Evolutionary conservation across 768 basidiomycete species (phyloP), one percentile per base, ranked within the genome.

Genomic region (Termitomyces sp.): DNA sequence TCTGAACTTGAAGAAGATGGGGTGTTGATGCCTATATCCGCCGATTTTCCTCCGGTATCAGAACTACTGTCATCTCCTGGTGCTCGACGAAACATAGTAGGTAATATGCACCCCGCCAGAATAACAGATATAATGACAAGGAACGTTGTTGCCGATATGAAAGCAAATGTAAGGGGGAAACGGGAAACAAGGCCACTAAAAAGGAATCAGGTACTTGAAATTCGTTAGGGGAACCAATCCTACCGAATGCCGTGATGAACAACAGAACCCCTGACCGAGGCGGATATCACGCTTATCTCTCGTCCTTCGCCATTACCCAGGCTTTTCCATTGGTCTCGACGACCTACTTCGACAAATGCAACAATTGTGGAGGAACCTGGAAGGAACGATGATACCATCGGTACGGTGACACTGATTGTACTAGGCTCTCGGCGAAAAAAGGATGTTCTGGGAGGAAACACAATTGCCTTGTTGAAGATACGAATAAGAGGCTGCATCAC

Each of bases 311-410:
- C 91, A 14, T 68, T 72, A 6, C 89, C 89, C 21, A 93, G 47
- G 28, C 72, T 79, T 67, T 70, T 84, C 91, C 91, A 94, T 32
- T 73, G 73, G 66, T 94, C 91, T 12, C 70, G 75, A 42, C 91
- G 82, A 4, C 91, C 91, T 42, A 94, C 66, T 63, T 88, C 80
- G n/a, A 93, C 74, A 49, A 68, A 71, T n/a, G 86, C 91, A 47
- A 72, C 63, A 14, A 87, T 66, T 12, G 70, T 70, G 14, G 81
- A 73, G 27, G 76, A 75, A 2, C 76, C 75, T 5, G 81, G 66
- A 23, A 76, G 66, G 63, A 83, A 85, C 25, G 81, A 76, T 2
- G 73, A 63, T n/a, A 92, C 61, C 54, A 94, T 72, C 0, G 79
- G 80, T 11, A 93, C 67, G 6, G 79, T 70, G 41, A 91, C 51